Base-by-base conservation (phyloP, 2,329 filamentous ascomycete species). In the Sporothrix brasiliensis region DNA sequence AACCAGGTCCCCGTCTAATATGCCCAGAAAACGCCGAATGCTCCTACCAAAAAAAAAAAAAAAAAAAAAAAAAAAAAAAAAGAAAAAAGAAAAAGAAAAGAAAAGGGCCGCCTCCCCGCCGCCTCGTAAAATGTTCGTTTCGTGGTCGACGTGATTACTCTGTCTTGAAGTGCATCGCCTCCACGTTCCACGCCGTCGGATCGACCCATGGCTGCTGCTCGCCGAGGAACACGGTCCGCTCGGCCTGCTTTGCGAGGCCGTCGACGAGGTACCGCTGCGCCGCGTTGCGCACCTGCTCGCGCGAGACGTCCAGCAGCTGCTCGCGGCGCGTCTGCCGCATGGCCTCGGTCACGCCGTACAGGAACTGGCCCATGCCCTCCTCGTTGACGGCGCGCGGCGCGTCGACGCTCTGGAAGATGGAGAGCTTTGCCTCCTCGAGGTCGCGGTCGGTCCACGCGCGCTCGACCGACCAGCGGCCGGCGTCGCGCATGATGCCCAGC, bases 361-460 rank as follows among this genome's bases (percentile, higher is more conserved):
- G 83, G 80, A 99, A 99, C 69, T 89, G 86, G 56, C 87, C 86
- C 88, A 97, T 92, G 49, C 94, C 95, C 79, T 98, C 94, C 67
- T 91, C 86, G 78, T 91, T 95, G 27, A 98, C 93, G 52, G 92
- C 91, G 75, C 90, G 86, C 0, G 95, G 95, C 13, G 94, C 94
- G 79, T 99, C 95, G 11, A 97, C 87, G 49, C 87, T 85, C 80
- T 99, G 94, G 84, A 99, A 99, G 14, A 97, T 91, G 39, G 92
- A 93, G 52, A 99, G 88, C 82, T 99, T 99, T 73, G 95, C 95
- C 79, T 99, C 95, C 77, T 98, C 94, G 2, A 99, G 84, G 77
- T 99, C 94, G 50, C 90, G 88, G 30, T 91, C 88, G 1, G 88
- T 89, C 93, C 93, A 98, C 70, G 88, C 80, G 76, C 91, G 91